Evolutionary conservation across 148 eudicot genomes (phyloP), one percentile per base, ranked within the genome.

Genomic region (Chenopodium quinoa): DNA sequence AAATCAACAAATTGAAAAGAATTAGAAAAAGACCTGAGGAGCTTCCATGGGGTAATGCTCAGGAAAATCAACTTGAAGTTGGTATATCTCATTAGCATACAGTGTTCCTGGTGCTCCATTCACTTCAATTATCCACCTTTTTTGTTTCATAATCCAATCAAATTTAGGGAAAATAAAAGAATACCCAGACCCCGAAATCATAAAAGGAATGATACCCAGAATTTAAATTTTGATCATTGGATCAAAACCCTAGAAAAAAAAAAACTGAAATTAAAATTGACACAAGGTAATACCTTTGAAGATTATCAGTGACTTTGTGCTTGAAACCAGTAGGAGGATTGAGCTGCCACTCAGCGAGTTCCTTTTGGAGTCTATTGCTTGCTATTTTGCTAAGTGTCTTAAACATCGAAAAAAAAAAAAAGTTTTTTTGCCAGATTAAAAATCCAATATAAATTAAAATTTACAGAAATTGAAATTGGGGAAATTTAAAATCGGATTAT

Each of bases 11-110:
- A 9, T 48, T 48, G 54, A 31, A 6, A 29, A 58, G 7, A 63
- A 32, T 1, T 1, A 71, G 27, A 75, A 79, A 67, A 17, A 23
- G 69, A 90, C 93, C 91, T 90, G 91, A 65, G 91, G 93, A 46
- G 91, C 89, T 90, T 90, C 93, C 93, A 90, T 89, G 60, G 93
- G 93, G 78, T 88, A 90, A 84, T 90, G 90, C 75, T 87, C 92
- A 40, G 93, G 93, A 73, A 90, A 90, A 83, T 90, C 90, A 62
- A 90, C 90, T 83, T 90, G 91, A 86, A 88, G 93, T 79, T 87
- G 87, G 75, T 80, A 90, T 7, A 75, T 87, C 76, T 90, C 91
- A 76, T 84, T 87, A 2, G 85, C 82, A 82, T 90, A 90, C 64
- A 90, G 58, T 20, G 93, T 90, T 83, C 89, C 93, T 4, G 89